A percentile compares a stretch with the other conserved stretches of the same genome.
phyloP scores from a whole-genome alignment of 1,284 basidiomycete species.

The Heimioporus punctisporus region DNA sequence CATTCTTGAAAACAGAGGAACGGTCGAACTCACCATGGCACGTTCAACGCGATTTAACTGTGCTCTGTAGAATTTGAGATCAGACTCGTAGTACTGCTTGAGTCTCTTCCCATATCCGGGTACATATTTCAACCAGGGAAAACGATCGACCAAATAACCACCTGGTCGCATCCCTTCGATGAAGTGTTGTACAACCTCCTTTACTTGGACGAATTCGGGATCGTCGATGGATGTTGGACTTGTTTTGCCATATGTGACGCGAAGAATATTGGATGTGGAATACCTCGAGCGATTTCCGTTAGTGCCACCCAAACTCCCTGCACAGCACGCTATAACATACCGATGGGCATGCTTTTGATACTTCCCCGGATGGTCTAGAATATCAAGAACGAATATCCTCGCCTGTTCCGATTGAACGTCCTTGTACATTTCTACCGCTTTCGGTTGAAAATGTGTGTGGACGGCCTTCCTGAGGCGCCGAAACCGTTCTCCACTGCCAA shows the following conservation, averaged over 20 bases:
- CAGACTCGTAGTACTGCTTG: constrained; percentile 50
- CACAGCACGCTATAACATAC: constrained; percentile 15
- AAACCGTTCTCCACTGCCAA: constrained; percentile 26
- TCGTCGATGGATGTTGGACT: constrained; percentile 52
- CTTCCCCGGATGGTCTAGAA: constrained; percentile 36
- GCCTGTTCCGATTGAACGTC: constrained; percentile 39
- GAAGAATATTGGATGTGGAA: constrained; percentile 64
- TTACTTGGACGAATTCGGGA: constrained; percentile 56
- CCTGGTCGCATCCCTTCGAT: constrained; percentile 56
- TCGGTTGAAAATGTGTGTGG: constrained; percentile 41
- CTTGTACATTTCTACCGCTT: constrained; percentile 34
- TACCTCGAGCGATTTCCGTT: constrained; percentile 40
- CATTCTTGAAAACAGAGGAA: neutral
- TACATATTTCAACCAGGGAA: constrained; percentile 52
- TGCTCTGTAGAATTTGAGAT: constrained; percentile 53
- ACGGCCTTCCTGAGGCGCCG: constrained; percentile 36
- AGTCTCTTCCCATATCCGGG: constrained; percentile 21
- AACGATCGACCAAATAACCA: constrained; percentile 58
- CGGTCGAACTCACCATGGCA: constrained; percentile 45
- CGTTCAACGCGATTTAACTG: constrained; percentile 47
- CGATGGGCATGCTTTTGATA: constrained; percentile 35
- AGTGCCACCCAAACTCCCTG: neutral
- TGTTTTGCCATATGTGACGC: constrained; percentile 64
- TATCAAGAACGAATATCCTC: constrained; percentile 37
- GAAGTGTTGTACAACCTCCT: constrained; percentile 48